Conservation (phyloP, 257 asterid genomes). For the Lycium ferocissimum region DNA sequence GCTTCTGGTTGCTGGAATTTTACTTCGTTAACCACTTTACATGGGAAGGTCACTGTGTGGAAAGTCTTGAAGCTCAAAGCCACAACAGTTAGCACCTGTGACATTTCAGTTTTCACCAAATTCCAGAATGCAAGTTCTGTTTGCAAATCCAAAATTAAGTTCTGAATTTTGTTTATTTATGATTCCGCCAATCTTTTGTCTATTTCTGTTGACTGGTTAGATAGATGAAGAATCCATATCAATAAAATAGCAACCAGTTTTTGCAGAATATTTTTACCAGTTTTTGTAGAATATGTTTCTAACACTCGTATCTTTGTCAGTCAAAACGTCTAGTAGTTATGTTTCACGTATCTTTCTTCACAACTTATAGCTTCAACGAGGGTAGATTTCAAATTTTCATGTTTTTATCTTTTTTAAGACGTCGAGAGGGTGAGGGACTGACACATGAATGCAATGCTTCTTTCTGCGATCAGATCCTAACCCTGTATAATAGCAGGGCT, state of each 20-base stretch:
- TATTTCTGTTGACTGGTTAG: neutral
- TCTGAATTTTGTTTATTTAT: constrained; percentile 18
- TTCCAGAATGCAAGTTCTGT: constrained; percentile 45
- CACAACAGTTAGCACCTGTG: constrained; percentile 49
- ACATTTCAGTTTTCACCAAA: constrained; percentile 46
- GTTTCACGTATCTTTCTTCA: neutral
- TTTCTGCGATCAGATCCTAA: neutral
- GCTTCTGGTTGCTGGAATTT: constrained; percentile 52
- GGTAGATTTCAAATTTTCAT: neutral
- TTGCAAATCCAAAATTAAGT: constrained; percentile 51
- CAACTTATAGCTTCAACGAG: neutral
- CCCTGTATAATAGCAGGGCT: neutral
- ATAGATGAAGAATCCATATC: neutral
- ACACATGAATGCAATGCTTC: constrained; percentile 16
- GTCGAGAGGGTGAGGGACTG: neutral
- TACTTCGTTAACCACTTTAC: constrained; percentile 53
- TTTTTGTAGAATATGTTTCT: too few species aligned
- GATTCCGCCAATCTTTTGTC: constrained; percentile 1
- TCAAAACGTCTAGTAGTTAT: too few species aligned
- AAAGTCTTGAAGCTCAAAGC: constrained; percentile 52
- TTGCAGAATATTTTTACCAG: neutral
- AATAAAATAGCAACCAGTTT: neutral
- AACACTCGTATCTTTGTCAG: too few species aligned
- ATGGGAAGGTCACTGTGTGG: constrained; percentile 53
- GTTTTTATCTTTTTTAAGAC: neutral